Evolutionary conservation across 768 basidiomycete genomes (phyloP).

Genomic region (Suillus luteus): DNA sequence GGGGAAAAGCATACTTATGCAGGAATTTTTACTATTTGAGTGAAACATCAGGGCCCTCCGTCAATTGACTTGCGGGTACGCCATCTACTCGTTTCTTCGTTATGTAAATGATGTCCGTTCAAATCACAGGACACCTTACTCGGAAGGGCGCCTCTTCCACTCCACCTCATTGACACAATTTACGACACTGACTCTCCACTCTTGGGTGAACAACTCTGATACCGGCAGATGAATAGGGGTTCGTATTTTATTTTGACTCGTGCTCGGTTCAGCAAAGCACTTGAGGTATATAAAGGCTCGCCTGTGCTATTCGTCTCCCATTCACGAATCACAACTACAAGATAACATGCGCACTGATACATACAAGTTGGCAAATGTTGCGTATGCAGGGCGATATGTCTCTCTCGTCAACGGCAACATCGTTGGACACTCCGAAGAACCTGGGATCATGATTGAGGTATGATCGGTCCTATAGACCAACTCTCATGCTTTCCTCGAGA

Average conservation of each 20-base stretch:
- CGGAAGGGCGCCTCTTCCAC: not conserved
- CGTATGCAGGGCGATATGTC: not conserved
- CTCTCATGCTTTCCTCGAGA: not conserved
- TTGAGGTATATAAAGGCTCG: conserved; percentile 1
- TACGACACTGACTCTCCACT: not conserved
- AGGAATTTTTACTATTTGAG: not conserved
- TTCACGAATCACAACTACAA: not conserved
- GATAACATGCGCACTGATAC: not conserved
- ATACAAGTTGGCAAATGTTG: not conserved
- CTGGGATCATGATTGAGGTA: not conserved
- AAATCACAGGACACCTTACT: not conserved
- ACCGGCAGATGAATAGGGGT: not conserved
- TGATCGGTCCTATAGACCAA: not conserved
- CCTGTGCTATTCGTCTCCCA: not conserved
- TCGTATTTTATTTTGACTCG: not conserved
- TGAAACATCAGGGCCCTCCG: not conserved
- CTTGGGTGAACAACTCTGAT: not conserved
- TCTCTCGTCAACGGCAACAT: not conserved
- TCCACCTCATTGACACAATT: not conserved
- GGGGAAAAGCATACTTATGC: not conserved
- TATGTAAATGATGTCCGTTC: not conserved
- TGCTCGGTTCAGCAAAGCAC: not conserved
- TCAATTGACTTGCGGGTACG: not conserved
- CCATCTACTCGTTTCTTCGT: not conserved
- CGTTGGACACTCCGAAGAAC: not conserved